These are phyloP conservation scores for Cutaneotrichosporon dermatis DNA, from an alignment of 1,284 basidiomycete species.

Conservation along the genomic window DNA sequence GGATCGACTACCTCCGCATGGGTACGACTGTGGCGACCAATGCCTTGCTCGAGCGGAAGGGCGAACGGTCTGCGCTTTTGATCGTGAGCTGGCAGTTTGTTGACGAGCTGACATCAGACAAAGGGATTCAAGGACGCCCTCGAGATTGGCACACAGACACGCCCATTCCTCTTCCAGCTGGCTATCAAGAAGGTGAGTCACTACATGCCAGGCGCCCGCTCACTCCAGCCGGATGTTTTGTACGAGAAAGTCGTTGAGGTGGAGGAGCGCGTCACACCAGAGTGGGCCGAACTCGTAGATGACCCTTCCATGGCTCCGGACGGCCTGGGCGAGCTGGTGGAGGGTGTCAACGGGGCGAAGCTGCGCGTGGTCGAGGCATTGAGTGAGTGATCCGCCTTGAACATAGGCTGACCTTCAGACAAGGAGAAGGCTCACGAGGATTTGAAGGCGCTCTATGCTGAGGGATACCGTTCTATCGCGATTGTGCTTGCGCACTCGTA, in stretches of 20 bases:
- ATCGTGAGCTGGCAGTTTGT: conserved; percentile 50
- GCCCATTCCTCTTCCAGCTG: conserved; percentile 44
- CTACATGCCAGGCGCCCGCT: neutral
- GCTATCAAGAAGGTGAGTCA: conserved; percentile 38
- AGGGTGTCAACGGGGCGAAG: neutral
- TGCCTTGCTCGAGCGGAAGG: conserved; percentile 89
- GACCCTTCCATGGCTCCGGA: neutral
- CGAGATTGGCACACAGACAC: conserved; percentile 49
- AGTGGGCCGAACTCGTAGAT: conserved; percentile 54
- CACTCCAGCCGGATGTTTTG: conserved; percentile 47
- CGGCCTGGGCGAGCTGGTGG: neutral
- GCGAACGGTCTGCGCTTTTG: conserved; percentile 81
- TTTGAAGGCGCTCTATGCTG: conserved; percentile 63
- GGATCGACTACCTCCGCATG: conserved; percentile 73
- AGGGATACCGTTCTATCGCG: conserved; percentile 77
- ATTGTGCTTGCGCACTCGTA: conserved; percentile 86
- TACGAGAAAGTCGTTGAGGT: conserved; percentile 52
- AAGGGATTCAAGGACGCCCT: conserved; percentile 50
- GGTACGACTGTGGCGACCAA: conserved; percentile 95
- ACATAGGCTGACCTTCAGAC: conserved; percentile 13
- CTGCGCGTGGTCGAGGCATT: neutral
- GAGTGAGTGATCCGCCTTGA: conserved; percentile 42
- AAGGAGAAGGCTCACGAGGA: conserved; percentile 50
- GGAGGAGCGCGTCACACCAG: conserved; percentile 60
- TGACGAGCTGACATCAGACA: conserved; percentile 20